Conservation (phyloP, 164 flowering plant genomes). For the Magnolia sinica region DNA sequence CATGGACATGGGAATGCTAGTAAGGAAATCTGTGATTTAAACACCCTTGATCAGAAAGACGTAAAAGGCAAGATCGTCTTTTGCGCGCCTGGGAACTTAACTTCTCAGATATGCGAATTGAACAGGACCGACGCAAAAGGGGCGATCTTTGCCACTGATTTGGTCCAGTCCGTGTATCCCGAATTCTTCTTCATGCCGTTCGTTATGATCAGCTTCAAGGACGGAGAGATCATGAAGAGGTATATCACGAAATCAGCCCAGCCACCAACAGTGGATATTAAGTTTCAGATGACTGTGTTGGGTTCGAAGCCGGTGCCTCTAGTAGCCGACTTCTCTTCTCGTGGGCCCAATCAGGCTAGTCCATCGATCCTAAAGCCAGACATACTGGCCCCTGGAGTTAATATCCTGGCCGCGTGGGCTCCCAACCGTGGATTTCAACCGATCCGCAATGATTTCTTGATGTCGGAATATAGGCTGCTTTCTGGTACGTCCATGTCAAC, state of each 20-base stretch:
- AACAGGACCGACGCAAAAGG: conserved; percentile 22
- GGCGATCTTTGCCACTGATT: conserved; percentile 25
- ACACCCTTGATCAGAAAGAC: conserved; percentile 23
- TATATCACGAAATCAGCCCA: background rate
- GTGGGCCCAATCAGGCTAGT: too few relatives aligned
- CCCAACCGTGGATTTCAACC: conserved; percentile 13
- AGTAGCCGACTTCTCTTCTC: too few relatives aligned
- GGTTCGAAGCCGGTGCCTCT: too few relatives aligned
- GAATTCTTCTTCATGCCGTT: conserved; percentile 5
- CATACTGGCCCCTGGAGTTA: too few relatives aligned
- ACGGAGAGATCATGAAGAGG: background rate
- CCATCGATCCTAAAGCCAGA: too few relatives aligned
- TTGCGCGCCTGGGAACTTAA: conserved; percentile 17
- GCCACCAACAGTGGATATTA: conserved; percentile 11
- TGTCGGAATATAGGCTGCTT: conserved; percentile 20
- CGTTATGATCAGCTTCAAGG: background rate
- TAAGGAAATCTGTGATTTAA: conserved; percentile 19
- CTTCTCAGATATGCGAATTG: conserved; percentile 11
- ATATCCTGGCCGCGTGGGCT: conserved; percentile 27
- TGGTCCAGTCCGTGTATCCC: background rate
- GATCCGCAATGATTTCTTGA: conserved; percentile 16
- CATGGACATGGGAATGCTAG: conserved; percentile 20
- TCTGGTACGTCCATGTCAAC: conserved; percentile 45
- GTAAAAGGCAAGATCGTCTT: conserved; percentile 30
- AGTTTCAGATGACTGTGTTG: too few relatives aligned